Base-by-base conservation (phyloP, 164 flowering plant species). In the Annona cherimola region DNA sequence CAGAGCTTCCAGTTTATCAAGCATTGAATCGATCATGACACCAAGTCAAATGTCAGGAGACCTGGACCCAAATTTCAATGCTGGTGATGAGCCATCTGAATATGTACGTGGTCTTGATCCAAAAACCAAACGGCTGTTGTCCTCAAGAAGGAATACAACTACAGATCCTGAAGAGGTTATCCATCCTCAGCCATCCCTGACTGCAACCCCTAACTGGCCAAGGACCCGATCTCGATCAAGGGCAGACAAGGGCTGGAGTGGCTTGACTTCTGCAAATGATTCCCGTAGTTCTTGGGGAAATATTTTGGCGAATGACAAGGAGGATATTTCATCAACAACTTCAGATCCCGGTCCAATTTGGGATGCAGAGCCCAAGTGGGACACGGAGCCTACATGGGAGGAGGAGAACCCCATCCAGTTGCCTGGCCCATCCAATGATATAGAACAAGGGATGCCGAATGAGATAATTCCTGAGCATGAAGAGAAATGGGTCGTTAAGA, bases 361-460 rank as follows among this genome's bases (percentile, higher is more conserved):
- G 99, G 99, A 96, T 82, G 81, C 93, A 26, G 99, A 91, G 80
- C 99, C 99, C 61, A 91, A 88, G 82, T 95, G 98, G 98, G 99
- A 96, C 40, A 44, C 85, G 43, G 97, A 93, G 71, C 84, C 88
- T 67, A 82, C 81, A 63, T 95, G 97, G 98, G 67, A 26, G 11
- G 71, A 61, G 35, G 76, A 73, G 59, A 89, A 91, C 57, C 91
- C 89, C n/a, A 86, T 95, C 78, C 90, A 95, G 72, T 81, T 93
- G 79, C 96, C 92, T 1, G 92, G 88, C n/a, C 57, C 57, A 50
- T 92, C 94, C 39, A 45, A 79, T 7, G 85, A 83, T 45, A 90
- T 85, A 71, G 75, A 67, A 42, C 93, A 88, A 74, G 86, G 77
- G 57, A 61, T 20, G 45, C 78, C 67, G 64, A 86, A 80, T 79